Evolutionary conservation across 345 rosid species (phyloP).

Genomic region (Eucalyptus cladocalyx): DNA sequence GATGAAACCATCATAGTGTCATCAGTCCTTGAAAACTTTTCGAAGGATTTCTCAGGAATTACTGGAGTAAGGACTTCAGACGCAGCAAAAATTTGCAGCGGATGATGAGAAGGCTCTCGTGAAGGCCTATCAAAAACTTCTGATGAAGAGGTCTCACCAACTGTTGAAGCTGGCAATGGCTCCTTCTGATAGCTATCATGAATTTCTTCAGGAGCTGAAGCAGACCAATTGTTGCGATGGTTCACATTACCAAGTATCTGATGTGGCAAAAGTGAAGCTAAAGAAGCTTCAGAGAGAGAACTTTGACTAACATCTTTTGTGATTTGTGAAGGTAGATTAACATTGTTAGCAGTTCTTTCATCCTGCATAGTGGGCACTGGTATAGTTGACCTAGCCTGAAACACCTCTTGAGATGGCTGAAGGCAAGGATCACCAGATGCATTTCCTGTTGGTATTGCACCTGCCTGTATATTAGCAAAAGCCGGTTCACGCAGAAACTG

Average conservation of each 20-base stretch:
- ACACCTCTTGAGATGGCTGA: constrained; percentile 39
- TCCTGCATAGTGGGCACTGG: constrained; percentile 34
- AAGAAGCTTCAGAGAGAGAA: constrained; percentile 20
- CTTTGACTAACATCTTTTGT: constrained; percentile 17
- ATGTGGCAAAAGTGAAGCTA: constrained; percentile 32
- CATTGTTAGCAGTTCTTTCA: constrained; percentile 15
- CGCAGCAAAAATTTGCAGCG: constrained; percentile 7
- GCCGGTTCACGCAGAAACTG: constrained; percentile 43
- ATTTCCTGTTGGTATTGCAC: constrained; percentile 32
- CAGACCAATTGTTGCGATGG: constrained; percentile 18
- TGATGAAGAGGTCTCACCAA: constrained; percentile 16
- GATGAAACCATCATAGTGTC: constrained; percentile 1
- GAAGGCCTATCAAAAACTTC: constrained; percentile 15
- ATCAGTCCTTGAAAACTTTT: constrained; percentile 12
- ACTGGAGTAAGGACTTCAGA: constrained; percentile 11
- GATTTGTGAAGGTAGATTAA: constrained; percentile 28
- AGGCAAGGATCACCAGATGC: constrained; percentile 39
- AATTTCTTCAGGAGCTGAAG: constrained; percentile 16
- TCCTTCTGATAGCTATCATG: constrained; percentile 24
- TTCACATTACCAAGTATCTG: constrained; percentile 31
- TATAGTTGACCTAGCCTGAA: constrained; percentile 39
- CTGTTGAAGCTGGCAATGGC: constrained; percentile 7
- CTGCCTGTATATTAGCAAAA: constrained; percentile 33
- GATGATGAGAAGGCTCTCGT: constrained; percentile 4
- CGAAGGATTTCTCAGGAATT: constrained; percentile 2